phyloP scores from a whole-genome alignment of 2,329 filamentous ascomycete species.

The Pseudocercospora vitis region DNA sequence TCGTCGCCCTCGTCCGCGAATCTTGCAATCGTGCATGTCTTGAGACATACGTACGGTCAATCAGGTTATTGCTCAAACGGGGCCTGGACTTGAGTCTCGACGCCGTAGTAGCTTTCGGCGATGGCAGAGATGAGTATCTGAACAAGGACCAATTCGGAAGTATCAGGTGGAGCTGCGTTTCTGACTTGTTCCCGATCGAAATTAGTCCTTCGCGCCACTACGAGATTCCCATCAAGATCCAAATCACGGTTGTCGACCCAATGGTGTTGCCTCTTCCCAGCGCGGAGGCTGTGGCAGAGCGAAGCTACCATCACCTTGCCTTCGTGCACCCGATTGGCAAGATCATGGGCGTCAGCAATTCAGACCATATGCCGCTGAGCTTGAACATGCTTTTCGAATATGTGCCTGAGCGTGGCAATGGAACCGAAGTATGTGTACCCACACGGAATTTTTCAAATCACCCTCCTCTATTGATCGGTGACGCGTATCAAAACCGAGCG shows the following conservation, averaged over 20 bases:
- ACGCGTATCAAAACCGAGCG: too few species aligned
- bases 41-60: background rate
- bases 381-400: background rate
- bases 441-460: background rate
- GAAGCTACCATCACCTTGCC: background rate
- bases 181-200: background rate
- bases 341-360: background rate
- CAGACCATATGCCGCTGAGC: background rate
- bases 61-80: background rate
- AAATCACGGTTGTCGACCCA: background rate
- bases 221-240: slow-evolving; percentile 1
- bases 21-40: background rate
- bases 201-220: background rate
- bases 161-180: background rate
- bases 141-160: background rate
- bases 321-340: background rate
- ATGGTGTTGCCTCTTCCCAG: background rate
- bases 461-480: too few species aligned
- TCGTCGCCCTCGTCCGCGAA: background rate
- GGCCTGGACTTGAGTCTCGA: background rate
- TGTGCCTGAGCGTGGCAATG: background rate
- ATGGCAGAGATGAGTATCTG: background rate
- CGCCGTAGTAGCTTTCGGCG: background rate
- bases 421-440: background rate
- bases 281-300: background rate